Conservation (phyloP, 1,284 basidiomycete species). For the Mycena citricolor region DNA sequence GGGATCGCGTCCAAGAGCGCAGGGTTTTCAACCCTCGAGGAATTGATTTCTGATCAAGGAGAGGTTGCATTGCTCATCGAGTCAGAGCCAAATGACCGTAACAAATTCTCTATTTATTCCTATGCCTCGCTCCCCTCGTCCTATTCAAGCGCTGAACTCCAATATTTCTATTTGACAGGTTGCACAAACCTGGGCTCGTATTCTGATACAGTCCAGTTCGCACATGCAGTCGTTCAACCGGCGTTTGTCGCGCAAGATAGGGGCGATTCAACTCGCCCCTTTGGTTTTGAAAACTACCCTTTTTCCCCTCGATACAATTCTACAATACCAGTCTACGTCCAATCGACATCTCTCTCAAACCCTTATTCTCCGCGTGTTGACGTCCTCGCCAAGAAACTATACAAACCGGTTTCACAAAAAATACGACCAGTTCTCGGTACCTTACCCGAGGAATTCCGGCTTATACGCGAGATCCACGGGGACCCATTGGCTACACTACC, state of each 20-base stretch:
- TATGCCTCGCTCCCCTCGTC: constrained; percentile 2
- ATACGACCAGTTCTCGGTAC: constrained; percentile 11
- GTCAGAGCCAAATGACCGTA: not conserved
- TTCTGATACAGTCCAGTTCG: not conserved
- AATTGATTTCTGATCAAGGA: constrained; percentile 23
- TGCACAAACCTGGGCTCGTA: constrained; percentile 10
- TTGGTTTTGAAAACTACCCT: not conserved
- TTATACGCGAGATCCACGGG: constrained; percentile 31
- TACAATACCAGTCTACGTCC: not conserved
- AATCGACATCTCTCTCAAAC: not conserved
- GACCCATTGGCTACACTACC: constrained; percentile 26
- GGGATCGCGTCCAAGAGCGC: constrained; percentile 6
- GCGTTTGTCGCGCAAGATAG: not conserved
- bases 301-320: not conserved
- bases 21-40: constrained; percentile 22
- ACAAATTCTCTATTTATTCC: constrained; percentile 7
- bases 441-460: constrained; percentile 28
- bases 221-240: constrained; percentile 14
- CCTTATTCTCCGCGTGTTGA: not conserved
- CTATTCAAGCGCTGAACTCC: constrained; percentile 1
- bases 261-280: constrained; percentile 14
- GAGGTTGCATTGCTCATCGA: constrained; percentile 16
- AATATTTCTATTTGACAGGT: constrained; percentile 11
- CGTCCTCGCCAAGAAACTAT: constrained; percentile 12
- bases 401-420: constrained; percentile 14